A percentile compares a stretch with the other conserved stretches of the same genome.
These are phyloP conservation scores for Kernera saxatilis DNA, from an alignment of 345 rosid species.

Conservation along the genomic window DNA sequence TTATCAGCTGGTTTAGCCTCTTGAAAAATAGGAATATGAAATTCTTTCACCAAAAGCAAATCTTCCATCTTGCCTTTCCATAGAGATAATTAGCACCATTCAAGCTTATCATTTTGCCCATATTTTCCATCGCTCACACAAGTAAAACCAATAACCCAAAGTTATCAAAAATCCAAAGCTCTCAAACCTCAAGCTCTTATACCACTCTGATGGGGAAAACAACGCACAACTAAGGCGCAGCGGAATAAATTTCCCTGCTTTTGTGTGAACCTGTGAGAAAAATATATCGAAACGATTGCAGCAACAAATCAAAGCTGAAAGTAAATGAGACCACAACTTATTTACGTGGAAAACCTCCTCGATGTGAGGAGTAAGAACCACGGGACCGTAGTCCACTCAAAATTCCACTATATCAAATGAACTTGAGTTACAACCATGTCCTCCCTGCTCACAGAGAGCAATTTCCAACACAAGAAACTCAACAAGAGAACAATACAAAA, in stretches of 20 bases:
- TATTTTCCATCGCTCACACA: too few relatives aligned
- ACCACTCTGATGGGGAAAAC: neutral
- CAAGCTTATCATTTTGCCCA: neutral
- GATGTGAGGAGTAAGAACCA: too few relatives aligned
- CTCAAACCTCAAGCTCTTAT: neutral
- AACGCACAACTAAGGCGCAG: too few relatives aligned
- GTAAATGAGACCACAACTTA: neutral
- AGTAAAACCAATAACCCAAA: neutral
- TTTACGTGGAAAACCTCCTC: neutral
- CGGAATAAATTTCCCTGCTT: neutral
- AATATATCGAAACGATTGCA: neutral
- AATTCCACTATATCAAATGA: too few relatives aligned
- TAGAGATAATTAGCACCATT: neutral
- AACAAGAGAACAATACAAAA: neutral
- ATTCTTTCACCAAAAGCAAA: neutral
- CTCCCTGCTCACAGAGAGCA: too few relatives aligned
- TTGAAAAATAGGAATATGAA: neutral
- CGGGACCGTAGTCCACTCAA: too few relatives aligned
- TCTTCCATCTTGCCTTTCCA: neutral
- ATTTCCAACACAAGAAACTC: neutral
- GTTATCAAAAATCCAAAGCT: neutral
- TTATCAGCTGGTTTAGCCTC: neutral
- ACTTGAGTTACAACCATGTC: too few relatives aligned
- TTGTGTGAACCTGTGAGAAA: neutral
- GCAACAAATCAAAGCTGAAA: neutral